Evolutionary conservation across 2,329 filamentous ascomycete species (phyloP).

Genomic region (Tolypocladium capitatum): DNA sequence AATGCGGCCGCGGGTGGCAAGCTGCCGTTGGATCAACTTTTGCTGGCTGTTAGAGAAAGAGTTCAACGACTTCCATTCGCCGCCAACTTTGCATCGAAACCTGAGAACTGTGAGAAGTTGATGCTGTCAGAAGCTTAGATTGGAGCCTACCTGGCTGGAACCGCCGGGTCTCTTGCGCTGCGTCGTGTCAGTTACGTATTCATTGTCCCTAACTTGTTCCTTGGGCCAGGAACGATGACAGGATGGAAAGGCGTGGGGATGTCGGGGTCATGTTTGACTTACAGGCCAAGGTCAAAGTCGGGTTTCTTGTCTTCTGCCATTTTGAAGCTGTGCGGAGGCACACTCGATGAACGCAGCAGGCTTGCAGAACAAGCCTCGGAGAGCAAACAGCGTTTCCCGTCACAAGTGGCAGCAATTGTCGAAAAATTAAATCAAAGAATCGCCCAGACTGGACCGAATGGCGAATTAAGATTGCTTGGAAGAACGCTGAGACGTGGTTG

Average conservation of each 20-base stretch:
- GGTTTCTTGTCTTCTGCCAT: not conserved
- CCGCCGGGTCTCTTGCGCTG: not conserved
- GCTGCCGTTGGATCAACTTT: constrained; percentile 10
- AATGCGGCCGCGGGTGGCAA: constrained; percentile 4
- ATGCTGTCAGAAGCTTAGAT: not conserved
- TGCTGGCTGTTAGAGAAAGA: constrained; percentile 21
- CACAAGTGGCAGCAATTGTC: no score
- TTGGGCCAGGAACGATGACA: not conserved
- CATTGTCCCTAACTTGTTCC: no score
- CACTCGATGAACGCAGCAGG: no score
- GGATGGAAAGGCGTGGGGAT: no score
- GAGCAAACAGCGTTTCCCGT: no score
- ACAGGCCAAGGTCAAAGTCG: not conserved
- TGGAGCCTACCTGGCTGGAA: not conserved
- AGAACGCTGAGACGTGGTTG: not conserved
- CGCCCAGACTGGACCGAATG: no score
- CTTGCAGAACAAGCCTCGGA: no score
- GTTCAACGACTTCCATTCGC: constrained; percentile 20
- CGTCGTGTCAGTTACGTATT: not conserved
- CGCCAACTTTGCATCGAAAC: constrained; percentile 21
- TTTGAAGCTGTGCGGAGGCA: not conserved
- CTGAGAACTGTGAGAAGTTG: constrained; percentile 6
- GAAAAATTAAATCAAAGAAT: no score
- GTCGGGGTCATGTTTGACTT: not conserved
- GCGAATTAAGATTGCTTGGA: no score